Percentiles rank a stretch among this genome's conserved stretches.
Evolutionary conservation across 495 filamentous ascomycete genomes (phyloP).

Genomic region (Aspergillus egyptiacus): DNA sequence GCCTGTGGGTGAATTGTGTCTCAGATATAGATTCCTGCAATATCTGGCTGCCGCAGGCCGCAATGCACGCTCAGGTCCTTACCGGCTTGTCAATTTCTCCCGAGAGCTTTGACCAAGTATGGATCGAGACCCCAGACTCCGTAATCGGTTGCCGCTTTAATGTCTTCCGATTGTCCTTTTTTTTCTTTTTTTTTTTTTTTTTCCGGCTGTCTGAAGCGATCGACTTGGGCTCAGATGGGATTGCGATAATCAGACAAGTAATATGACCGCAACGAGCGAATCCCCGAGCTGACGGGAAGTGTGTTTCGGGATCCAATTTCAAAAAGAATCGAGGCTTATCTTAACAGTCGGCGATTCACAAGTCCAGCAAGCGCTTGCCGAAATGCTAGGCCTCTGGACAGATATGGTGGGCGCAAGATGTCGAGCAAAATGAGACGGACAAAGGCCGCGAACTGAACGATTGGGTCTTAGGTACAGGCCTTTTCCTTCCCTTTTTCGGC

Average conservation of each 20-base stretch:
- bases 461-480: conserved; percentile 8
- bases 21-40: conserved; percentile 21
- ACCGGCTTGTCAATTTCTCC: not conserved
- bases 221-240: not conserved
- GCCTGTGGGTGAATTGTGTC: conserved; percentile 20
- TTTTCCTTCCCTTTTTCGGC: conserved; percentile 13
- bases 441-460: not conserved
- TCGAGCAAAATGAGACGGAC: conserved; percentile 3
- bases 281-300: not conserved
- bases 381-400: conserved; percentile 12
- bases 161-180: too few species aligned
- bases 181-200: not conserved
- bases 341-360: conserved; percentile 24
- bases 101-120: too few species aligned
- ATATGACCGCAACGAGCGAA: not conserved
- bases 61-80: too few species aligned
- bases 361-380: conserved; percentile 32
- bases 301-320: conserved; percentile 2
- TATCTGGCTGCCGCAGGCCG: conserved; percentile 4
- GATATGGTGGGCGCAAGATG: conserved; percentile 8
- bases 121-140: too few species aligned
- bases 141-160: too few species aligned
- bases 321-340: conserved; percentile 5
- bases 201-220: not conserved
- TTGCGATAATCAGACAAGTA: not conserved